Evolutionary conservation across 2,329 filamentous ascomycete genomes (phyloP), one percentile per base, ranked within the genome.

Genomic region (Golovinomyces cichoracearum): DNA sequence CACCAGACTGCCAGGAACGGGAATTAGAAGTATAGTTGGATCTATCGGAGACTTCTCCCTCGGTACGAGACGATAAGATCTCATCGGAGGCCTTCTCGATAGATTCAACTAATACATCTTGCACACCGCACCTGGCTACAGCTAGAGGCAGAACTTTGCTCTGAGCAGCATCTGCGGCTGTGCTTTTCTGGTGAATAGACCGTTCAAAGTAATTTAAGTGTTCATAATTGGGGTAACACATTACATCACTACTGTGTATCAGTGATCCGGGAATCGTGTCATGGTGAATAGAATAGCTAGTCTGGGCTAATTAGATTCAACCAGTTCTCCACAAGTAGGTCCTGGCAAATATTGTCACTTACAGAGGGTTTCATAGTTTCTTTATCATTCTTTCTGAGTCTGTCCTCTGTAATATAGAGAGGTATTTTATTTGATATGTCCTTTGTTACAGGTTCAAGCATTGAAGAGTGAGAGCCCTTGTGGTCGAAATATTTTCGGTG

Each of bases 101-200:
- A 17, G 59, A 61, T 51, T 57, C 56, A 38, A 60, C 55, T 49
- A 57, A 57, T 52, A 60, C 52, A 45, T 61, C 58, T 55, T 61
- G 56, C 2, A 58, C 52, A 38, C 53, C 53, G 52, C 54, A 49
- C 41, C 49, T 56, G 29, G 53, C 46, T 53, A 58, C 55, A 51
- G 57, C 56, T 57, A 56, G 51, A 57, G 57, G 53, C 50, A 53
- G 52, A 51, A 52, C 53, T 45, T 52, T 50, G 17, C 56, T 54
- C 48, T 51, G 53, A 13, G 45, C 41, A 33, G 46, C 31, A 47
- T 53, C 52, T 27, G 49, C 50, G 50, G 51, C 50, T 41, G 48
- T 50, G 13, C 52, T 50, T 49, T 47, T 40, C 47, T 40, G 54
- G 23, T 51, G 49, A 31, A 44, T 52, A 48, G 48, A 26, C 44